These are phyloP conservation scores for Cystobasidium pallidum DNA, from an alignment of 1,284 basidiomycete species.

Conservation along the genomic window DNA sequence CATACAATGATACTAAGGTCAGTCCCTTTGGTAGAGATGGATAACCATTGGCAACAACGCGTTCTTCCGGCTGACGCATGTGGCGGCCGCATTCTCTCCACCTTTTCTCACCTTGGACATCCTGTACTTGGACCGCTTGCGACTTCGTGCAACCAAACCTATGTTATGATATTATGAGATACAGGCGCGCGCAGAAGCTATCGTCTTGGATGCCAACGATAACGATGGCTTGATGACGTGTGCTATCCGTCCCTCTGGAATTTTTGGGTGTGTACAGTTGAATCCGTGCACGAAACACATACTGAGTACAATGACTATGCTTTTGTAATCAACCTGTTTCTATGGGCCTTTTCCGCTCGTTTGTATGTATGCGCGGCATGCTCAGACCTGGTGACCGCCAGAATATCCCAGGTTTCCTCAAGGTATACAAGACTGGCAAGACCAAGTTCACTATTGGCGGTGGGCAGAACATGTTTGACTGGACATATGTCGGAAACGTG, in stretches of 20 bases:
- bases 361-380: not conserved
- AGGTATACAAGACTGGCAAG: conserved; percentile 78
- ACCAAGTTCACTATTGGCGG: conserved; percentile 92
- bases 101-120: not conserved
- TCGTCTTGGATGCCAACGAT: conserved; percentile 83
- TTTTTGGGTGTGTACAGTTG: conserved; percentile 75
- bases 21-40: not conserved
- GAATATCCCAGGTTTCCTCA: conserved; percentile 75
- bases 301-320: too few relatives aligned
- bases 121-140: not conserved
- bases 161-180: not conserved
- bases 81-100: not conserved
- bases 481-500: conserved; percentile 96
- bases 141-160: not conserved
- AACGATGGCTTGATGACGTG: conserved; percentile 81
- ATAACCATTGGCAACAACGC: not conserved
- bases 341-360: too few relatives aligned
- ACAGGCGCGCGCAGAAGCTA: conserved; percentile 75
- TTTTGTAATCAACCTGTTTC: too few relatives aligned
- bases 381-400: conserved; percentile 87
- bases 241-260: conserved; percentile 89
- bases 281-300: too few relatives aligned
- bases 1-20: conserved; percentile 92
- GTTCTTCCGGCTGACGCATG: conserved; percentile 17
- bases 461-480: conserved; percentile 94